Evolutionary conservation across 1,284 basidiomycete genomes (phyloP), one percentile per base, ranked within the genome.

Genomic region (Rhodofomes roseus): DNA sequence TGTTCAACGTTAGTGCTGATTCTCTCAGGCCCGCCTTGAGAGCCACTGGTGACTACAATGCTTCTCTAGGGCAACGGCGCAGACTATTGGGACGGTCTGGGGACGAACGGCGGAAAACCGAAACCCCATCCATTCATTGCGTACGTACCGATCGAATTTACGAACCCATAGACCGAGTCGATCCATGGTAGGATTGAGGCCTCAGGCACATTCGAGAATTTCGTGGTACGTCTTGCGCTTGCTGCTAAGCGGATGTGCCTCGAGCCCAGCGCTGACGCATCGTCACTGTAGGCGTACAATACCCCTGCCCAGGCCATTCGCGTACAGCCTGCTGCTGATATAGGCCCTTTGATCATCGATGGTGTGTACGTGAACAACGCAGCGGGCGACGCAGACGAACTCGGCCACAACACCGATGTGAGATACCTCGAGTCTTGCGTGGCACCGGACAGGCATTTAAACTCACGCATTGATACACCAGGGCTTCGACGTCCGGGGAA

Each of bases 351-450:
- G 41, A 54, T 52, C 18, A 58, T 58, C 41, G 37, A 25, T 0
- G 25, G 29, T 9, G 57, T 58, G 2, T 44, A 39, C 9, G 57
- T 58, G 18, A 58, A 58, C 37, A 54, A 58, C 43, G 39, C 25
- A 34, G 57, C 57, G 2, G 57, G 57, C 12, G 52, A 58, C 34
- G 43, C 29, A 12, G 52, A 48, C 5, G 43, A 54, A n/a, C 52
- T 58, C 12, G 57, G 57, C 7, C 57, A 58, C 31, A 58, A 58
- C 43, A 58, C 57, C 1, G 57, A 58, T 54, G 57, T 58, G 9
- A 46, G 29, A 22, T 9, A 23, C 23, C 25, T 43, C 18, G 18
- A 3, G n/a, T 31, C n/a, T n/a, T n/a, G n/a, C n/a, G n/a, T n/a
- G n/a, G n/a, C n/a, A n/a, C n/a, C n/a, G n/a, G n/a, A n/a, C n/a